Evolutionary conservation across 345 rosid species (phyloP), one percentile per base, ranked within the genome.

Genomic region (Anacardium occidentale): DNA sequence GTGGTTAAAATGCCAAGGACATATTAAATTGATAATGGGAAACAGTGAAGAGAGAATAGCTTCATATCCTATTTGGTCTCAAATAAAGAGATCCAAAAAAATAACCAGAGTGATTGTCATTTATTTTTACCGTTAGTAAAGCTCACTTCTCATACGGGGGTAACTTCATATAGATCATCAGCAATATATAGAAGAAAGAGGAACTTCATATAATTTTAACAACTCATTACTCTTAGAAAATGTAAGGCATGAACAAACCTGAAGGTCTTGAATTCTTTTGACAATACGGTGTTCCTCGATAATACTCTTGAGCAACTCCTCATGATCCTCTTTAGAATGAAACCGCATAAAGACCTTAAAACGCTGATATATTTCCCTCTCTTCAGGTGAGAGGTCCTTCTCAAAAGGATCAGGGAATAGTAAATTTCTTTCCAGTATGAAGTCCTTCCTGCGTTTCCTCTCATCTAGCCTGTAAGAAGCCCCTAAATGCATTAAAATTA

Each of bases 401-500:
- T 92, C 96, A 61, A 88, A 86, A 69, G 88, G 83, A 68, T 92
- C 89, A 25, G 90, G 86, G 76, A 84, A 81, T 77, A 95, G 84
- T 75, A 95, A 77, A 79, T 92, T 91, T 79, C 99, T 87, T 71
- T 92, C 98, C 71, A 95, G 77, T 77, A 91, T 83, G 74, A 95
- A 95, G 64, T 92, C 89, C 78, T 91, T 95, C 78, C 96, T 86
- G n/a, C 91, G 91, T 79, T 92, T 91, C 87, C 99, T 91, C 86
- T 95, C 99, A 73, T 92, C 98, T 75, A 92, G 92, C 88, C 99
- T 95, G 89, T 56, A 69, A 83, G 59, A 81, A 69, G 76, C 59
- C n/a, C 69, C 44, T 52, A 34, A 37, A 5, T 25, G 45, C 51
- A 57, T 66, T 66, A 10, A 22, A 37, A 57, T 62, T 25, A 62